A percentile compares a stretch with the other conserved stretches of the same genome.
Conservation (phyloP, 495 filamentous ascomycete genomes). For the Lindgomyces ingoldianus region DNA sequence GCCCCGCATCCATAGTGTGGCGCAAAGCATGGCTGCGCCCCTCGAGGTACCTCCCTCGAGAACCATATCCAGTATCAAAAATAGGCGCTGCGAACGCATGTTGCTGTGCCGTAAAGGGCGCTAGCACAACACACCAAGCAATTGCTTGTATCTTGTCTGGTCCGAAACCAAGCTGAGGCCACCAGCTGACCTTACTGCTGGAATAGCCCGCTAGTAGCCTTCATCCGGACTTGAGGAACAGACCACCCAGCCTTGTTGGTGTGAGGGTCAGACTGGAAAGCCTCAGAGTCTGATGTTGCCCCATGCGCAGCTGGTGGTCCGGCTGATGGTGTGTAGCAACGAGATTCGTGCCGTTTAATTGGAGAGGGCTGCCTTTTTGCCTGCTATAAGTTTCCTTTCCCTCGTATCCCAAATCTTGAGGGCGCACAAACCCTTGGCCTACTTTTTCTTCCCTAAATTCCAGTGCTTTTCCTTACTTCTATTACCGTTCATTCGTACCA, state of each 20-base stretch:
- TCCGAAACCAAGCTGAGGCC: slow-evolving; percentile 7
- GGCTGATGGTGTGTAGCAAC: slow-evolving; percentile 1
- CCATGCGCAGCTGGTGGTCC: background rate
- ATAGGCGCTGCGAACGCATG: slow-evolving; percentile 14
- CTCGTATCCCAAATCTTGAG: background rate
- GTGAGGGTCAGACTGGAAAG: background rate
- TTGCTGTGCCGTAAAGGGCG: slow-evolving; percentile 25
- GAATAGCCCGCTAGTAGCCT: slow-evolving; percentile 7
- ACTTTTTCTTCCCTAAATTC: too few species aligned
- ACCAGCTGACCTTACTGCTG: slow-evolving; percentile 1
- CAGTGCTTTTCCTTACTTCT: too few species aligned
- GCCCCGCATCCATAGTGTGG: background rate
- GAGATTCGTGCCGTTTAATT: background rate
- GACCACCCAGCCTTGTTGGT: slow-evolving; percentile 1
- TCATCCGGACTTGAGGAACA: slow-evolving; percentile 1
- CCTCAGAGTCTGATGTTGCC: background rate
- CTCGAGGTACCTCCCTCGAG: background rate
- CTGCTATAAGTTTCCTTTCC: background rate
- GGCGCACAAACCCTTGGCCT: background rate
- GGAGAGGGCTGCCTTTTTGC: background rate
- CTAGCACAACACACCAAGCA: background rate
- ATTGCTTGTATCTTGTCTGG: background rate
- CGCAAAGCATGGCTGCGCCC: slow-evolving; percentile 5
- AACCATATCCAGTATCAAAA: background rate
- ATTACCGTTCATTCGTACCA: too few species aligned